These are phyloP conservation scores for Plenodomus tracheiphilus DNA, from an alignment of 2,329 filamentous ascomycete genomes.

Conservation along the genomic window DNA sequence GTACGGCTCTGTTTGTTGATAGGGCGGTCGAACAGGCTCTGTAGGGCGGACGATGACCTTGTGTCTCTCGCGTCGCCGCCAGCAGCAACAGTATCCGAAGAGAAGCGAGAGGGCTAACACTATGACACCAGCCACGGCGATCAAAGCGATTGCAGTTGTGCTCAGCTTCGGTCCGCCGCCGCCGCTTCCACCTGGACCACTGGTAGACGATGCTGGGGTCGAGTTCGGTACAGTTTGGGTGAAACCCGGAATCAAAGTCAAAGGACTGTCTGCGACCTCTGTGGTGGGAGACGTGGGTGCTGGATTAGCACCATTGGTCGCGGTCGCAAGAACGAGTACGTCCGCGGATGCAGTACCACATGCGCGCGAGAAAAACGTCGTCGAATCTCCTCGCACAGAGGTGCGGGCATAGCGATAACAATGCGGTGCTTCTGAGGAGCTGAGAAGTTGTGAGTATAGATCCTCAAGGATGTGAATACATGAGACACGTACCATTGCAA, in stretches of 20 bases:
- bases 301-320: background rate
- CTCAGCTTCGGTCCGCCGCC: background rate
- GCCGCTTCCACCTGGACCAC: background rate
- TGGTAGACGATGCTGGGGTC: background rate
- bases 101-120: background rate
- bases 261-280: background rate
- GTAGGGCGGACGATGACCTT: background rate
- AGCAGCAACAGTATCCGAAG: conserved; percentile 1
- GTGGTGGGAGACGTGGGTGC: background rate
- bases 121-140: conserved; percentile 1
- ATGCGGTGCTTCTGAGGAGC: conserved; percentile 4
- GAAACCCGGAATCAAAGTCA: background rate
- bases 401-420: conserved; percentile 6
- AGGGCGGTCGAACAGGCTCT: background rate
- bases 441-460: background rate
- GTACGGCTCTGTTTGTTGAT: background rate
- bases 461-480: background rate
- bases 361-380: conserved; percentile 4
- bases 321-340: conserved; percentile 4
- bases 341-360: conserved; percentile 6
- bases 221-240: background rate
- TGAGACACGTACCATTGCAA: conserved; percentile 3
- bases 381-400: background rate
- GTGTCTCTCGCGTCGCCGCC: background rate
- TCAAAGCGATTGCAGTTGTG: conserved; percentile 1